These are phyloP conservation scores for Pilobolus umbonatus DNA, from an alignment of 192 early-diverging fungal genomes.

Conservation along the genomic window DNA sequence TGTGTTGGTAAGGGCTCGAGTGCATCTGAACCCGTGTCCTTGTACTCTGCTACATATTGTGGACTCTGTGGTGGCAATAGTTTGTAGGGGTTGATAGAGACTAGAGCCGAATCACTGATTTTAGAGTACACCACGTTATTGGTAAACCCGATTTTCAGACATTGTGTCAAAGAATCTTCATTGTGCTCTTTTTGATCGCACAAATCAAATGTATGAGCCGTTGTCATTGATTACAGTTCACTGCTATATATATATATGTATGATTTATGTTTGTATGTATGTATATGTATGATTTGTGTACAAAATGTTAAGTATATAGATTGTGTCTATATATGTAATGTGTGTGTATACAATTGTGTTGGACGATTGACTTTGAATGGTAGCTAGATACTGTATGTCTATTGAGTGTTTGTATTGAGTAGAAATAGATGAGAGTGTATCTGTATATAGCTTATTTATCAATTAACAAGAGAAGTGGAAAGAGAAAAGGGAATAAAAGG, in stretches of 20 bases:
- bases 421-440: too few relatives aligned
- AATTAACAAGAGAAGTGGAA: too few relatives aligned
- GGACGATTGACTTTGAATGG: too few relatives aligned
- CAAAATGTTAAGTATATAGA: too few relatives aligned
- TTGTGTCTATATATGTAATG: neutral
- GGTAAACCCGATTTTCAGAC: constrained; percentile 50
- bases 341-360: too few relatives aligned
- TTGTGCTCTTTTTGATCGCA: constrained; percentile 22
- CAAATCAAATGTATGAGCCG: constrained; percentile 17
- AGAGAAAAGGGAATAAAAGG: neutral
- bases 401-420: too few relatives aligned
- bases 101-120: constrained; percentile 53
- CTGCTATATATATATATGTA: neutral
- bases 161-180: constrained; percentile 39
- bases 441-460: too few relatives aligned
- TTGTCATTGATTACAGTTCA: neutral
- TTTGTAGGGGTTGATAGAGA: constrained; percentile 60
- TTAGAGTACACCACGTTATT: constrained; percentile 47
- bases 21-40: constrained; percentile 44
- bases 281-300: neutral
- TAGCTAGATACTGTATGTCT: too few relatives aligned
- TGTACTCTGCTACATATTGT: constrained; percentile 66
- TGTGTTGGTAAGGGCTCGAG: constrained; percentile 57
- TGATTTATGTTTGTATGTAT: too few relatives aligned
- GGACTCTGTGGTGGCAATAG: constrained; percentile 48